Evolutionary conservation across 495 filamentous ascomycete species (phyloP), one percentile per base, ranked within the genome.

Genomic region (Zalerion maritima): DNA sequence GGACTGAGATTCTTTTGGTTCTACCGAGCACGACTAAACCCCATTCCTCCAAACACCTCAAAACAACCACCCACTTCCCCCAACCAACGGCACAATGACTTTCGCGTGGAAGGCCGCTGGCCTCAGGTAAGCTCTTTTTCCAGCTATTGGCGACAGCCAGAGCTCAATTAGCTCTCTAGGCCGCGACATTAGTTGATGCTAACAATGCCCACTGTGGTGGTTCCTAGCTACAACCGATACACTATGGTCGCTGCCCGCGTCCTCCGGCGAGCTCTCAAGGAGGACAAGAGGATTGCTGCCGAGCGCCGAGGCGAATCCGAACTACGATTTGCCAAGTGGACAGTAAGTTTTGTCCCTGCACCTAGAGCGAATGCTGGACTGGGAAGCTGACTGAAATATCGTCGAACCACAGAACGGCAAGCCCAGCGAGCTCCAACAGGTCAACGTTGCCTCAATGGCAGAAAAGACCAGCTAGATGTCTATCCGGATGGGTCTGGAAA

Each of bases 31-130:
- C 37, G n/a, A n/a, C n/a, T n/a, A n/a, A 40, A 35, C 26, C 38
- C 32, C 28, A 32, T 35, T 34, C 26, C 31, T 29, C 29, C 22
- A 41, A 40, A 36, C 34, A 21, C 33, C 31, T 28, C 15, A 41
- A n/a, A 38, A 50, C 45, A 36, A 35, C 37, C 43, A 41, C 40
- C 33, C 31, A 38, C 25, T 34, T 36, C 42, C 43, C 42, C 33
- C 46, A 51, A 39, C 36, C 36, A 43, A 37, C 50, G 55, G 73
- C 76, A 84, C 73, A 67, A 97, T 97, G 89, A 72, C 81, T 57
- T 87, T 84, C 62, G 81, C 85, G 51, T 99, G 91, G 91, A 96
- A 94, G 79, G 72, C 85, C 49, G 78, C 89, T 51, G 89, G 91
- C 64, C 66, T 96, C 47, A 92, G 78, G 91, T 96, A 77, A 57